Conservation (phyloP, 768 basidiomycete genomes). For the Collybia mongolica region DNA sequence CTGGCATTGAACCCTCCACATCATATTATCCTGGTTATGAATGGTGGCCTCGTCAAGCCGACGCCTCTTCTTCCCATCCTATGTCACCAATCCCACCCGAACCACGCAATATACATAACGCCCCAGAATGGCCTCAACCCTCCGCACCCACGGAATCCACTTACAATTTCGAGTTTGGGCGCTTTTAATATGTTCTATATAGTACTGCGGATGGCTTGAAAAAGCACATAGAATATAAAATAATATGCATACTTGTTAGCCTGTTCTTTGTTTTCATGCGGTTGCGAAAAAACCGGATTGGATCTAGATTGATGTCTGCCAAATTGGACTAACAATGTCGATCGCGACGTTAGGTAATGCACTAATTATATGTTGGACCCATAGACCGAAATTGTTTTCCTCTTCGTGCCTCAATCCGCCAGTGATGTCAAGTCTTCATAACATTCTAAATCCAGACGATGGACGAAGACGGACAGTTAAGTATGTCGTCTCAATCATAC, state of each 20-base stretch:
- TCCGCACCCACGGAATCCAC: slow-evolving; percentile 9
- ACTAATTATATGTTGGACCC: slow-evolving; percentile 21
- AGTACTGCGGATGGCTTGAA: slow-evolving; percentile 4
- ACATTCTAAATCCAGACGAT: slow-evolving; percentile 56
- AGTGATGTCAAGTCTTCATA: slow-evolving; percentile 54
- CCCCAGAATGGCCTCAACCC: slow-evolving; percentile 10
- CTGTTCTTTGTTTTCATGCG: slow-evolving; percentile 5
- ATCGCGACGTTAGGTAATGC: slow-evolving; percentile 21
- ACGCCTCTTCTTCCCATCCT: no score
- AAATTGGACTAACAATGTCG: slow-evolving; percentile 14
- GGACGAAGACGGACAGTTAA: slow-evolving; percentile 33
- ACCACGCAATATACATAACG: neutral
- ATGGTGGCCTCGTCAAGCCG: slow-evolving; percentile 57
- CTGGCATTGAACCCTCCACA: slow-evolving; percentile 60
- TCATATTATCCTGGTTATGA: slow-evolving; percentile 59
- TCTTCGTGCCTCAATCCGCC: neutral
- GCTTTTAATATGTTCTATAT: slow-evolving; percentile 13
- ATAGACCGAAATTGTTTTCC: slow-evolving; percentile 9
- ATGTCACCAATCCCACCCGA: slow-evolving; percentile 6
- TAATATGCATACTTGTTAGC: slow-evolving; percentile 7
- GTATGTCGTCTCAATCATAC: slow-evolving; percentile 30
- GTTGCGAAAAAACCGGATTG: no score
- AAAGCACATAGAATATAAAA: neutral
- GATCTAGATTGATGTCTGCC: neutral
- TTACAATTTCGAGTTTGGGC: slow-evolving; percentile 17